Conservation (phyloP, 2,329 filamentous ascomycete genomes). For the Boeremia lycopersici region DNA sequence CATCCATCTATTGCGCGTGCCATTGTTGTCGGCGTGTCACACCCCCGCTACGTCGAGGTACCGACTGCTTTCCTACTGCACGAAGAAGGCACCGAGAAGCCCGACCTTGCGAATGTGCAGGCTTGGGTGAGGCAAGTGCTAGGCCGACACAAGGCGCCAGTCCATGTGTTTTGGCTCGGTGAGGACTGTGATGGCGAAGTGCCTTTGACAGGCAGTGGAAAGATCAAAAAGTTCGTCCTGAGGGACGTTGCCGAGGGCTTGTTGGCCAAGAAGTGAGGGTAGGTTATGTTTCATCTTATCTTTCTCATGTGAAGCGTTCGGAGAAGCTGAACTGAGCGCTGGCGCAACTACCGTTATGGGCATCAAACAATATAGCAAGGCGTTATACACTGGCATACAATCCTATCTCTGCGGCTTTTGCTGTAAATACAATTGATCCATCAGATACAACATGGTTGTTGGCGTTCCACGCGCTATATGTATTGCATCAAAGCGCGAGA, state of each 20-base stretch:
- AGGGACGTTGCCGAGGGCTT: constrained; percentile 37
- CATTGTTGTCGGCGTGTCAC: constrained; percentile 71
- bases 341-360: not conserved
- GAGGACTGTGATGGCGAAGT: constrained; percentile 47
- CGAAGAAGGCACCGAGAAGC: constrained; percentile 31
- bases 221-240: constrained; percentile 52
- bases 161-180: constrained; percentile 78
- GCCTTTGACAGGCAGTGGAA: constrained; percentile 53
- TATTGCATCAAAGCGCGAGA: too few relatives aligned
- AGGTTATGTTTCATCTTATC: not conserved
- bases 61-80: constrained; percentile 67
- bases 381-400: too few relatives aligned
- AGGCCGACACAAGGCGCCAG: constrained; percentile 61
- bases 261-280: constrained; percentile 15
- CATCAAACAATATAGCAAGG: too few relatives aligned
- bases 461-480: too few relatives aligned
- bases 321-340: not conserved
- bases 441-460: too few relatives aligned
- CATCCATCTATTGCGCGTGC: constrained; percentile 69
- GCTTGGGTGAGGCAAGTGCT: constrained; percentile 47
- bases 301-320: not conserved
- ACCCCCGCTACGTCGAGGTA: constrained; percentile 75
- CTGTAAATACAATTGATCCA: too few relatives aligned
- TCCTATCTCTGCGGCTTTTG: too few relatives aligned
- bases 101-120: constrained; percentile 42